Conservation (phyloP, 2,329 filamentous ascomycete genomes). For the Penicillium hesseltinei region DNA sequence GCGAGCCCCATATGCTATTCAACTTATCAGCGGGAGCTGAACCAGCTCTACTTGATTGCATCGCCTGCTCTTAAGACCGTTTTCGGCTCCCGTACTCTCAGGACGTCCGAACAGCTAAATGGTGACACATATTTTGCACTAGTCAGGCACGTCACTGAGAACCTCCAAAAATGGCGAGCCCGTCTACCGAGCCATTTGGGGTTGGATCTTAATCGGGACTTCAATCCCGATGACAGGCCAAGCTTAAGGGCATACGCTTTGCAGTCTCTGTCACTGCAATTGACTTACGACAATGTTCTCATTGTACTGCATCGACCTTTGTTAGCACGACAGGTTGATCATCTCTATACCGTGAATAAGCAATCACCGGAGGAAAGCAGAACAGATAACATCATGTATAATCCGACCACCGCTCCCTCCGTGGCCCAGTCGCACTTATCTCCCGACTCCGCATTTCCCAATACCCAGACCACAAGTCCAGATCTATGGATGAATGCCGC, state of each 20-base stretch:
- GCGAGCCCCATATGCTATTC: slow-evolving; percentile 20
- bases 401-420: background rate
- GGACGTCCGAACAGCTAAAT: slow-evolving; percentile 16
- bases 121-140: slow-evolving; percentile 20
- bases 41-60: slow-evolving; percentile 25
- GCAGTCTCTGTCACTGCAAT: slow-evolving; percentile 44
- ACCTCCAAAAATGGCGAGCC: slow-evolving; percentile 19
- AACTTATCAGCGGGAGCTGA: slow-evolving; percentile 26
- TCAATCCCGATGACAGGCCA: slow-evolving; percentile 4
- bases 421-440: background rate
- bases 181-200: slow-evolving; percentile 18
- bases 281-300: slow-evolving; percentile 46
- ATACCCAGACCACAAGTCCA: slow-evolving; percentile 12
- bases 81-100: slow-evolving; percentile 25
- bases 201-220: slow-evolving; percentile 20
- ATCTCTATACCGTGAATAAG: slow-evolving; percentile 20
- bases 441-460: slow-evolving; percentile 4
- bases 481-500: slow-evolving; percentile 37
- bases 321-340: slow-evolving; percentile 37
- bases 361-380: background rate
- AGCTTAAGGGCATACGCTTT: slow-evolving; percentile 26
- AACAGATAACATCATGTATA: background rate
- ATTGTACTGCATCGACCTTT: slow-evolving; percentile 47
- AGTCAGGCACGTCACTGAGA: slow-evolving; percentile 19
- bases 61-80: slow-evolving; percentile 24